phyloP scores from a whole-genome alignment of 257 asterid species.

The Gynochthodes officinalis region DNA sequence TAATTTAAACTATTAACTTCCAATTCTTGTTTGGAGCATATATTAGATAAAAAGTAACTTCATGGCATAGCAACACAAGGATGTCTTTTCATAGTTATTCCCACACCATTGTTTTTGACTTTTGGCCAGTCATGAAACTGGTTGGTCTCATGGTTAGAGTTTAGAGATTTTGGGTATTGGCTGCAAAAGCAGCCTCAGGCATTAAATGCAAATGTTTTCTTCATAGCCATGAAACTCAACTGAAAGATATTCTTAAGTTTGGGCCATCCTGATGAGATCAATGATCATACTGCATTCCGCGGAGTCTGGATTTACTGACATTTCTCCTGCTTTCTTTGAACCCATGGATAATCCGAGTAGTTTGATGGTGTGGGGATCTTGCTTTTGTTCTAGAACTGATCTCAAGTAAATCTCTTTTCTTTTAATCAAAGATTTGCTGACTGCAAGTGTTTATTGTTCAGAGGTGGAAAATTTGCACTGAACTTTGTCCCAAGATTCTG shows the following conservation, averaged over 20 bases:
- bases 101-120: background rate
- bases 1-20: background rate
- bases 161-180: background rate
- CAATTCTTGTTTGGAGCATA: background rate
- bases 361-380: background rate
- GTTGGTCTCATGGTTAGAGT: background rate
- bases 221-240: background rate
- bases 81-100: background rate
- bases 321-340: background rate
- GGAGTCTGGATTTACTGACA: background rate
- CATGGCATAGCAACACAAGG: background rate
- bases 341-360: background rate
- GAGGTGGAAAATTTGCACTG: background rate
- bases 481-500: background rate
- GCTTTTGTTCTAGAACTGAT: background rate
- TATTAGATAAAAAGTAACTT: background rate
- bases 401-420: background rate
- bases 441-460: background rate
- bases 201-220: background rate
- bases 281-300: background rate
- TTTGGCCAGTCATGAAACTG: slow-evolving; percentile 1
- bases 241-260: too few species aligned
- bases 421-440: background rate
- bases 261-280: background rate
- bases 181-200: background rate